Evolutionary conservation across 2,329 filamentous ascomycete genomes (phyloP).

Genomic region (Xenoacremonium recifei): DNA sequence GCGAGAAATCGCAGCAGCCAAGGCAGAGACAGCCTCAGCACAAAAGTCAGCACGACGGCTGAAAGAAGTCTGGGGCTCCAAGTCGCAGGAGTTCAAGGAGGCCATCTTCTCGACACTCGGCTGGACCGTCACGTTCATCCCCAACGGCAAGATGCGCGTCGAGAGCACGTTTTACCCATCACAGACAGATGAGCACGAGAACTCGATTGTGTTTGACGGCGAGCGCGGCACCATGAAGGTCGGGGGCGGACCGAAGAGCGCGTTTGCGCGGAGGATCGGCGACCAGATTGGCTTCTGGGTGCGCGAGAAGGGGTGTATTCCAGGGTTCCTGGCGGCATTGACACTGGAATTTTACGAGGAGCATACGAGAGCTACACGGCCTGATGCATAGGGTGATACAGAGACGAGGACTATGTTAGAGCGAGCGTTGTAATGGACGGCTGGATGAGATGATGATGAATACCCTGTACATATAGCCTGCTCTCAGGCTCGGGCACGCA

Average conservation of each 20-base stretch:
- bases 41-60: conserved; percentile 84
- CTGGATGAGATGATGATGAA: conserved; percentile 23
- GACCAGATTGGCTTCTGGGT: conserved; percentile 96
- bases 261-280: conserved; percentile 81
- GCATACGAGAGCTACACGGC: conserved; percentile 32
- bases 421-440: conserved; percentile 4
- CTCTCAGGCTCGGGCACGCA: background rate
- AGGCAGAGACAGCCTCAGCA: conserved; percentile 65
- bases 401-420: background rate
- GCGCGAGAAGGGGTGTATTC: conserved; percentile 87
- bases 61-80: conserved; percentile 89
- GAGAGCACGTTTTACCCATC: conserved; percentile 81
- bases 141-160: conserved; percentile 93
- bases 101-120: conserved; percentile 89
- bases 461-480: conserved; percentile 20
- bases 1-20: conserved; percentile 71
- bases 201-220: conserved; percentile 81
- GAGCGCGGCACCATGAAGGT: conserved; percentile 98
- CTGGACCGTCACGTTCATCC: conserved; percentile 93
- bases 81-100: conserved; percentile 92
- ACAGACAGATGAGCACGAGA: conserved; percentile 65
- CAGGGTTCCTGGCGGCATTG: conserved; percentile 86
- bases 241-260: conserved; percentile 80
- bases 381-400: background rate
- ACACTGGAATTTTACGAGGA: conserved; percentile 93